Evolutionary conservation across 441 rosid genomes (phyloP).

Genomic region (Metrosideros polymorpha): DNA sequence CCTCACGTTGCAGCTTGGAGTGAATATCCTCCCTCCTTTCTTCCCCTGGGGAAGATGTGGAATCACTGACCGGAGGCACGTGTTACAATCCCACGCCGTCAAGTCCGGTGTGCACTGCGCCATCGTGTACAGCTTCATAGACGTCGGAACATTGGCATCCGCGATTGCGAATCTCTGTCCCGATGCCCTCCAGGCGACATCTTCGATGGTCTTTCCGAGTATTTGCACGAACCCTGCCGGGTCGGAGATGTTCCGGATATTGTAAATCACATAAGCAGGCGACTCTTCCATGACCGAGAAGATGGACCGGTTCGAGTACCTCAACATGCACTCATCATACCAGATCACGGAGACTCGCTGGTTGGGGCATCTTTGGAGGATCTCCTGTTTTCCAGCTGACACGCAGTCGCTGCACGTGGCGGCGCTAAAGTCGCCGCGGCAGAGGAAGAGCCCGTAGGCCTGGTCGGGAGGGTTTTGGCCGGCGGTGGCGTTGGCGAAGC

Average conservation of each 20-base stretch:
- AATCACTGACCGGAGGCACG: background rate
- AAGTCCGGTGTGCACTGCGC: background rate
- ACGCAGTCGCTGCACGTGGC: background rate
- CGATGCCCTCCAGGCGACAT: background rate
- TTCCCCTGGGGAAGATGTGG: rapidly evolving
- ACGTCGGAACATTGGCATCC: background rate
- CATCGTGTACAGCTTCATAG: rapidly evolving
- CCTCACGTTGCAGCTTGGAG: background rate
- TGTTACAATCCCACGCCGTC: background rate
- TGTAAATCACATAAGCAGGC: background rate
- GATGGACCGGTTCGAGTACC: background rate
- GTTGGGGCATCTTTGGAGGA: background rate
- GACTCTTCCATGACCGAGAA: background rate
- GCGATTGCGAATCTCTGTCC: background rate
- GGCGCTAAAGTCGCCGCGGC: background rate
- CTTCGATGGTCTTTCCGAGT: rapidly evolving
- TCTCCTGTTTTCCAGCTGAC: background rate
- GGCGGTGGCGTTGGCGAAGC: background rate
- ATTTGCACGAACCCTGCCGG: background rate
- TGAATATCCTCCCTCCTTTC: background rate
- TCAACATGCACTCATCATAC: background rate
- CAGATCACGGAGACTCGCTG: background rate
- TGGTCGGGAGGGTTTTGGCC: background rate
- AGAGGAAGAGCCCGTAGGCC: background rate
- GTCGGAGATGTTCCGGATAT: rapidly evolving